Evolutionary conservation across 805 yeast species (phyloP), one percentile per base, ranked within the genome.

Genomic region (Cyberlindnera galapagoensis): DNA sequence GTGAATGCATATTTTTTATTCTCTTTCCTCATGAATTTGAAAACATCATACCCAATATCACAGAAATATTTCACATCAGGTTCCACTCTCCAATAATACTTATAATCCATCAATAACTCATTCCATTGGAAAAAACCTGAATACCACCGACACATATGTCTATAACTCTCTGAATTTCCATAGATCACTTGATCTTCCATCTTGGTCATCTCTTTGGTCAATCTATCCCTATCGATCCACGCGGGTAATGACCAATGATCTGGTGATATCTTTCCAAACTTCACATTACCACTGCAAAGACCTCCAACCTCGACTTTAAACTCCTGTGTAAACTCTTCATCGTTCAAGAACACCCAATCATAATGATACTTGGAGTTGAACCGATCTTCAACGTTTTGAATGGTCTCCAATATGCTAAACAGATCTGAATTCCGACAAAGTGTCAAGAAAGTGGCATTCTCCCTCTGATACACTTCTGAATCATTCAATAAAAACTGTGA

Each of bases 21-120:
- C 51, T 80, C 76, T 27, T 60, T 55, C 33, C 65, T 57, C 46
- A 79, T 67, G 55, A 78, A 84, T 18, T 73, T 62, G 61, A 74
- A 71, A 35, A 86, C 77, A 32, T 46, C 51, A 17, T 39, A 36
- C 47, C 76, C 76, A 37, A 87, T 64, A 54, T 84, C 85, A 62
- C 95, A 86, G 58, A 62, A 73, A 42, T 83, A 68, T 53, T 73
- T 70, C 46, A 79, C 74, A 45, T 73, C 80, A 10, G 95, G 95
- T 60, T 87, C 96, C 22, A 87, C 88, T 58, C 95, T 76, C 96
- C 95, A 87, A 67, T 84, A 85, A 71, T 80, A 86, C 50, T 80
- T 83, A 67, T 79, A 87, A 17, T 76, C 72, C 38, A 65, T 60
- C 57, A 86, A 51, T 30, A 76, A 59, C 31, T 71, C 73, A 52